Evolutionary conservation across 495 filamentous ascomycete species (phyloP), one percentile per base, ranked within the genome.

Genomic region (Hypoxylon subgilvum): DNA sequence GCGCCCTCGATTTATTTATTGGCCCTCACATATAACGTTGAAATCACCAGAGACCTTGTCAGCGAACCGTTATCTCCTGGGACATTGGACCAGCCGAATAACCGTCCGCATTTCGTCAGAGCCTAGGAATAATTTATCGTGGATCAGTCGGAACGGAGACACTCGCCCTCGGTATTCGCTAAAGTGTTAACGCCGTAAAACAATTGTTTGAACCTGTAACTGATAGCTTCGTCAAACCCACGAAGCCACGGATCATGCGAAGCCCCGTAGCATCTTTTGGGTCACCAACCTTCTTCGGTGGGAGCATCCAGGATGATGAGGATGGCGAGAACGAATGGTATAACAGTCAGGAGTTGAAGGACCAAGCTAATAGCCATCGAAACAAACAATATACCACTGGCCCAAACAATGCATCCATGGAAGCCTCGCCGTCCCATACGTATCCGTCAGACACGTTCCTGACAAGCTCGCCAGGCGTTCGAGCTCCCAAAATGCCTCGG

Each of bases 301-400:
- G 44, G 23, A 44, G 43, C 47, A 36, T 61, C 42, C 54, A 49
- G 14, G 46, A 60, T 25, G 57, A 52, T 22, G 61, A 52, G 41
- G 41, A 52, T 13, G 43, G 53, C 17, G 47, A 28, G 32, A 34
- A 43, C 21, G 57, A 55, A 1, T 40, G 53, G 31, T 62, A 54
- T 19, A 53, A 54, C 13, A 47, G 30, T 21, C 53, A 44, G 18
- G 4, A 23, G n/a, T 36, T 59, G 27, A 49, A 52, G 8, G 39
- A 34, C 16, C 55, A 51, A 44, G 27, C 19, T 13, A 39, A 45
- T 8, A 30, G n/a, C n/a, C n/a, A 60, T 32, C 54, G 32, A 10
- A 32, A 52, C 43, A 13, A 47, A 28, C 35, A 52, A 4, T 19
- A 25, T 7, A 50, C 19, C 8, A n/a, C 38, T 18, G 43, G 55